Evolutionary conservation across 1,284 basidiomycete genomes (phyloP), one percentile per base, ranked within the genome.

Genomic region (Blastosporella zonata): DNA sequence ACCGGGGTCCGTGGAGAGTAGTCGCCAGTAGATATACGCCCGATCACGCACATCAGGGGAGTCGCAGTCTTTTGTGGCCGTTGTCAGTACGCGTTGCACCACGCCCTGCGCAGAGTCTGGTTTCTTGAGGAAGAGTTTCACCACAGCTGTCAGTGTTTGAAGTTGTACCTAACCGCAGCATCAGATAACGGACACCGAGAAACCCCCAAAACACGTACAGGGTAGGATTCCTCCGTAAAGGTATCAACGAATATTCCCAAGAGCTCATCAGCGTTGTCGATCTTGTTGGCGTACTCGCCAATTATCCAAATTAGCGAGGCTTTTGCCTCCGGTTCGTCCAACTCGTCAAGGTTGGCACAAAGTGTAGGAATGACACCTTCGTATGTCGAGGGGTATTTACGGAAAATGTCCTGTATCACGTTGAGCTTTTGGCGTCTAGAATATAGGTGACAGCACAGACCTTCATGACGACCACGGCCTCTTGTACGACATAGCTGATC

Each of bases 241-340:
- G 87, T 79, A 56, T 96, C 92, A 23, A 97, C 87, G 61, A 97
- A 98, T 49, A 89, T 86, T 12, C 84, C 82, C 51, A 99, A 75
- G 31, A 98, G 74, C 62, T 98, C 96, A 64, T 91, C 93, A 7
- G 92, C 91, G 58, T 99, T 99, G 61, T 95, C 91, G 58, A 98
- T 98, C 69, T 94, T 93, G 66, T 90, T 90, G 10, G 96, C 93
- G 64, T 99, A 98, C 71, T 98, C 94, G 43, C 96, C 96, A 47
- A 99, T 89, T 60, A 99, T 98, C 96, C 96, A 99, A 62, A 99
- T 97, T 52, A 99, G 79, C 6, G 94, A 93, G 0, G 96, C 91
- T 66, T 98, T 98, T 4, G 96, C 96, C 65, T 99, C 97, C 12
- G 96, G 95, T 64, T 99, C 97, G 65, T 99, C 96, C 39, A 99